phyloP scores from a whole-genome alignment of 768 basidiomycete genomes.

The Lactifluus subvellereus region DNA sequence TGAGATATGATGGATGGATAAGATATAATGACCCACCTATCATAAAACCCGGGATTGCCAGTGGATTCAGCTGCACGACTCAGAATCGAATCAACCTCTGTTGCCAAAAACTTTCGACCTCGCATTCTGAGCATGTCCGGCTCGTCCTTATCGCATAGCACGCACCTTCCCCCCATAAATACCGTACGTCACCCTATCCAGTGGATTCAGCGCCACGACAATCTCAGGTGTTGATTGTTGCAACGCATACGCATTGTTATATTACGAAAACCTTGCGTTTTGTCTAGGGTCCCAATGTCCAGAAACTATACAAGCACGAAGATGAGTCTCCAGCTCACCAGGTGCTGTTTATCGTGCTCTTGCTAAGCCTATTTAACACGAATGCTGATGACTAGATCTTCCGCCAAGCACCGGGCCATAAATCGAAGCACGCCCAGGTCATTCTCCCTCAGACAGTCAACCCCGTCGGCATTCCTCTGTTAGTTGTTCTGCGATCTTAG shows the following conservation, averaged over 20 bases:
- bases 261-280: neutral
- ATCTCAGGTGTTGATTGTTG: slow-evolving; percentile 28
- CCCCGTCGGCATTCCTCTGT: slow-evolving; percentile 42
- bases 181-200: slow-evolving; percentile 32
- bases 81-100: neutral
- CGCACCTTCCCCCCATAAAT: slow-evolving; percentile 36
- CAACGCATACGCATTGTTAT: neutral
- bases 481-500: neutral
- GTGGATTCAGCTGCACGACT: too few species aligned
- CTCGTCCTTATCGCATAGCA: slow-evolving; percentile 1
- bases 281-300: slow-evolving; percentile 61
- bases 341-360: slow-evolving; percentile 34
- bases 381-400: slow-evolving; percentile 51
- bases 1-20: neutral
- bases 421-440: slow-evolving; percentile 39
- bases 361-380: neutral
- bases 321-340: slow-evolving; percentile 86
- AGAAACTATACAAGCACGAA: slow-evolving; percentile 66
- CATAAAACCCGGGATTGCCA: neutral
- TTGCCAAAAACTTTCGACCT: neutral
- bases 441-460: slow-evolving; percentile 64
- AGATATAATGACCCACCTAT: neutral
- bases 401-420: slow-evolving; percentile 64
- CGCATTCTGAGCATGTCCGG: slow-evolving; percentile 24
- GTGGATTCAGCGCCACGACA: slow-evolving; percentile 20